Evolutionary conservation across 176 grass and related monocot genomes (phyloP).

Genomic region (Juncus effusus): DNA sequence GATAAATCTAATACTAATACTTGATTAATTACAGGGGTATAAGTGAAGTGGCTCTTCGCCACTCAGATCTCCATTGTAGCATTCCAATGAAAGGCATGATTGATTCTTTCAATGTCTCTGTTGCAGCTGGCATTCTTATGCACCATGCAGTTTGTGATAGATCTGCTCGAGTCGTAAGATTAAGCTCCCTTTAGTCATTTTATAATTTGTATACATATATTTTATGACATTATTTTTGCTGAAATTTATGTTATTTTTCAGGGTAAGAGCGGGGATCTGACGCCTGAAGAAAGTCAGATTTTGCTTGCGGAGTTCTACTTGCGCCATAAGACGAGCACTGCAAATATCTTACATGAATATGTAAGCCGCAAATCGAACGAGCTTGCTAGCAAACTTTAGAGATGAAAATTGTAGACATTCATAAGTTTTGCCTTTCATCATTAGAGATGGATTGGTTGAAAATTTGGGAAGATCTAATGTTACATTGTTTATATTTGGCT

Average conservation of each 20-base stretch:
- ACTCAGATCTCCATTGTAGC: conserved; percentile 86
- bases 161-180: conserved; percentile 67
- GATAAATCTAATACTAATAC: conserved; percentile 26
- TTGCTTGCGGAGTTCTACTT: conserved; percentile 91
- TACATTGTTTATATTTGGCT: too few species aligned
- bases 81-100: conserved; percentile 99
- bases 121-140: conserved; percentile 95
- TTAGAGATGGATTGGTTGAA: too few species aligned
- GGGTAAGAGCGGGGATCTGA: conserved; percentile 81
- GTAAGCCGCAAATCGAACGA: conserved; percentile 59
- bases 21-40: conserved; percentile 61
- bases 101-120: conserved; percentile 99
- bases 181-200: conserved; percentile 7
- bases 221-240: conserved; percentile 10
- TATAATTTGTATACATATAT: background rate
- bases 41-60: conserved; percentile 49
- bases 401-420: background rate
- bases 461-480: too few species aligned
- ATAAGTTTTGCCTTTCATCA: too few species aligned
- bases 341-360: conserved; percentile 73
- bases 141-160: conserved; percentile 92
- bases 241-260: conserved; percentile 35
- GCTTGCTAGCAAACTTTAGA: conserved; percentile 36
- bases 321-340: conserved; percentile 65
- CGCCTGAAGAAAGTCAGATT: conserved; percentile 73